Evolutionary conservation across 73 alveolate genomes (phyloP), one percentile per base, ranked within the genome.

Genomic region (Paramecium octaurelia): DNA sequence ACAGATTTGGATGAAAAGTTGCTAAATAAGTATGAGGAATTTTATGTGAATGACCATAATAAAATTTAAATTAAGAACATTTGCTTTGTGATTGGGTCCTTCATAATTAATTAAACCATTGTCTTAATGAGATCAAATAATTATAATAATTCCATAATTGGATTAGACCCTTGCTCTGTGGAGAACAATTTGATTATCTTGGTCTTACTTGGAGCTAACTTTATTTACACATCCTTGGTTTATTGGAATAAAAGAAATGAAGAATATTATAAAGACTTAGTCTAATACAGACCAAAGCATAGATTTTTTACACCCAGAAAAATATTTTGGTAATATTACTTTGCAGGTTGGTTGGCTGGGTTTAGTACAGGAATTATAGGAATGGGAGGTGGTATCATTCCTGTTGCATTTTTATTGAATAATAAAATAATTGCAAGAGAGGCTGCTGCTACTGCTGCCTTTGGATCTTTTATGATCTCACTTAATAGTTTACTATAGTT

Each of bases 291-390:
- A 11, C 27, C 76, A 8, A 42, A 80, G 3, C 18, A 80, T 9
- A 80, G 91, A 46, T 42, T 31, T 34, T 80, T 80, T 43, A 80
- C 91, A 23, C 73, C 70, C 2, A 24, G 34, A 20, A 80, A 80
- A 35, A 80, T 12, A 80, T 80, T 80, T 10, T 44, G 46, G 46
- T 4, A 11, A 44, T 44, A 31, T 44, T 80, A 42, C 48, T 12
- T 80, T 4, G 91, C 54, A 12, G 91, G 91, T 2, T 80, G 70
- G 46, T 42, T 42, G 31, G 91, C 91, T 18, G 91, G 91, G 2
- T 80, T 80, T 36, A 73, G 60, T 36, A 40, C 87, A 34, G 87
- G 87, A 10, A 12, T 73, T 1, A 27, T 80, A 2, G 91, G 91
- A n/a, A 44, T 80, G 75, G 75, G 91, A 6, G 91, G 64, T 10